Conservation (phyloP, 768 basidiomycete genomes). For the Naganishia friedmannii region DNA sequence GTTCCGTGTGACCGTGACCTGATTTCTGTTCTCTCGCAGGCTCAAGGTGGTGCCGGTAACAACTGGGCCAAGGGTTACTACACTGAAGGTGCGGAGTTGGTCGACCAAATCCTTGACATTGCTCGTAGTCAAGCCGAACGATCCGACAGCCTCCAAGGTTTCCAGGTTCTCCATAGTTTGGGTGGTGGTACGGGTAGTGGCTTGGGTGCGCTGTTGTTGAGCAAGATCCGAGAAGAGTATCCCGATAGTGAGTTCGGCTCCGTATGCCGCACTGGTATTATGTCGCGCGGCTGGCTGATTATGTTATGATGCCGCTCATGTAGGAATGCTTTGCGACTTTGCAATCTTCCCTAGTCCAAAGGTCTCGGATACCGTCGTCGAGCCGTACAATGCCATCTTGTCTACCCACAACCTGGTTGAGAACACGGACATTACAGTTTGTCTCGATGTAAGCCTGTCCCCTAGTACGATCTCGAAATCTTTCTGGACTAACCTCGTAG, state of each 20-base stretch:
- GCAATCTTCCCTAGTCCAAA: conserved; percentile 51
- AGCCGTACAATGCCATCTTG: conserved; percentile 50
- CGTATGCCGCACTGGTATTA: too few relatives aligned
- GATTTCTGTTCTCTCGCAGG: not conserved
- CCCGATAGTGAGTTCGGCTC: conserved; percentile 40
- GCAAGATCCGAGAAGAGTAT: conserved; percentile 50
- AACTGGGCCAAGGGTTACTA: conserved; percentile 90
- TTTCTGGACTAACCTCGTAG: not conserved
- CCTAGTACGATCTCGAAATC: not conserved
- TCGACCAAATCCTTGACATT: conserved; percentile 61
- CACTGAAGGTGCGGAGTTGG: conserved; percentile 90
- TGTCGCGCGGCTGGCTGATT: too few relatives aligned
- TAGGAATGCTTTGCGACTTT: conserved; percentile 49
- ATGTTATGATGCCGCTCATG: too few relatives aligned
- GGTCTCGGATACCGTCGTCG: conserved; percentile 52
- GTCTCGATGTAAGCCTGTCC: conserved; percentile 42
- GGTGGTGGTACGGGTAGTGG: conserved; percentile 52
- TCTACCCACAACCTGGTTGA: conserved; percentile 50
- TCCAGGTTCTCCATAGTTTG: conserved; percentile 49
- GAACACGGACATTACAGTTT: conserved; percentile 47
- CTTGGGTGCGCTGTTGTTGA: conserved; percentile 45
- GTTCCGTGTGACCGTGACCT: not conserved
- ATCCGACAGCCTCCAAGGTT: conserved; percentile 81
- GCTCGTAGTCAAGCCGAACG: conserved; percentile 73
- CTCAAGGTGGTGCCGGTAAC: conserved; percentile 69